phyloP scores from a whole-genome alignment of 345 rosid genomes.

The Salix exigua region DNA sequence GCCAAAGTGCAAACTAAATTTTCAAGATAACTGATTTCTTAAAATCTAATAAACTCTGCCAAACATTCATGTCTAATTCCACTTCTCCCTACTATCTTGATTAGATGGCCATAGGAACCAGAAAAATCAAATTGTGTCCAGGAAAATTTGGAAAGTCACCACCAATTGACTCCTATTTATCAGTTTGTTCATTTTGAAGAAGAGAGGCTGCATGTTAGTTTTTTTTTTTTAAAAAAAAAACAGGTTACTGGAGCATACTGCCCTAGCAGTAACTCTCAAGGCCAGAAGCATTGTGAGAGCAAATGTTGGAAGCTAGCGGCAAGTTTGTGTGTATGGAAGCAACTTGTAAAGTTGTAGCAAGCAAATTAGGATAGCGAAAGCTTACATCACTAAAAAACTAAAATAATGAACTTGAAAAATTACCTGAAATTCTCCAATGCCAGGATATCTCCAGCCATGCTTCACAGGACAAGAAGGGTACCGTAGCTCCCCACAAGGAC shows the following conservation, averaged over 20 bases:
- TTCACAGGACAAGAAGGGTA: constrained; percentile 94
- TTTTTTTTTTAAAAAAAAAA: neutral
- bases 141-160: neutral
- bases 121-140: neutral
- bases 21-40: neutral
- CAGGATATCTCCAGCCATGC: constrained; percentile 99
- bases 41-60: neutral
- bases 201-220: neutral
- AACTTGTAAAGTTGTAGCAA: neutral
- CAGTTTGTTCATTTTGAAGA: neutral
- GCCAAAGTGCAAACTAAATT: neutral
- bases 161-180: neutral
- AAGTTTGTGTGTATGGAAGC: neutral
- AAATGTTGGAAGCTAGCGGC: neutral
- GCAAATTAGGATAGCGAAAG: neutral
- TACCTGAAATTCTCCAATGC: constrained; percentile 98
- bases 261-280: neutral
- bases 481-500: constrained; percentile 93
- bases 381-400: constrained; percentile 5
- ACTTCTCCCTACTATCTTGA: neutral
- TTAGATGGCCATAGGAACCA: neutral
- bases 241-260: neutral
- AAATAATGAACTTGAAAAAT: constrained; percentile 5
- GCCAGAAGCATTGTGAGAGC: neutral
- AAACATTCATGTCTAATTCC: neutral